These are phyloP conservation scores for Capsella bursapastoris DNA, from an alignment of 345 rosid genomes.

Conservation along the genomic window DNA sequence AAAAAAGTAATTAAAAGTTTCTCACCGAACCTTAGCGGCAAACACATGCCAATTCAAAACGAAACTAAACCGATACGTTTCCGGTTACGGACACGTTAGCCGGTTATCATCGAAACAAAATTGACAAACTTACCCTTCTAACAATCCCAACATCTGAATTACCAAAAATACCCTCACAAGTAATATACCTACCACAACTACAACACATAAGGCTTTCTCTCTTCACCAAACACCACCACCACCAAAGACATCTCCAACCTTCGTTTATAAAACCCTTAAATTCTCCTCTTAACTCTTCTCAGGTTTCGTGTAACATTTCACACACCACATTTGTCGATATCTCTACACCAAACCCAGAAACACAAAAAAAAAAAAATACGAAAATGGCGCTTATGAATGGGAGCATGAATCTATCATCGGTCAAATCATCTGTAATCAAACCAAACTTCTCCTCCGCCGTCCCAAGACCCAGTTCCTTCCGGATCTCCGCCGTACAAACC, in stretches of 20 bases:
- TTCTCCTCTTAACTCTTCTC: conserved; percentile 28
- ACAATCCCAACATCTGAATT: background rate
- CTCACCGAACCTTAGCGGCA: conserved; percentile 24
- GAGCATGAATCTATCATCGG: conserved; percentile 36
- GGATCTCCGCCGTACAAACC: conserved; percentile 46
- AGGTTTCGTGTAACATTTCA: conserved; percentile 40
- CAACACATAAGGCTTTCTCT: conserved; percentile 12
- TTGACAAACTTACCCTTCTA: conserved; percentile 21
- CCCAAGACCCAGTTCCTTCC: conserved; percentile 32
- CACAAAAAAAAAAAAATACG: background rate
- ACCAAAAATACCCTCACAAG: conserved; percentile 28
- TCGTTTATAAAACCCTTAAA: conserved; percentile 38
- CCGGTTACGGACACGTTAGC: conserved; percentile 25
- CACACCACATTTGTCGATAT: conserved; percentile 32
- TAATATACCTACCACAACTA: conserved; percentile 39
- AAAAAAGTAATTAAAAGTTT: background rate
- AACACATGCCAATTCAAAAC: conserved; percentile 23
- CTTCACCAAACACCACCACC: conserved; percentile 43
- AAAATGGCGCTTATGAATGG: conserved; percentile 46
- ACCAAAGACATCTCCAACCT: background rate
- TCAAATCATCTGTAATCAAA: conserved; percentile 31
- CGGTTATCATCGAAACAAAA: background rate
- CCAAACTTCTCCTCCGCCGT: conserved; percentile 33
- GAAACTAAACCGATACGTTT: conserved; percentile 22
- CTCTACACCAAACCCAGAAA: conserved; percentile 20